Evolutionary conservation across 257 asterid species (phyloP), one percentile per base, ranked within the genome.

Genomic region (Ilex aquifolium): DNA sequence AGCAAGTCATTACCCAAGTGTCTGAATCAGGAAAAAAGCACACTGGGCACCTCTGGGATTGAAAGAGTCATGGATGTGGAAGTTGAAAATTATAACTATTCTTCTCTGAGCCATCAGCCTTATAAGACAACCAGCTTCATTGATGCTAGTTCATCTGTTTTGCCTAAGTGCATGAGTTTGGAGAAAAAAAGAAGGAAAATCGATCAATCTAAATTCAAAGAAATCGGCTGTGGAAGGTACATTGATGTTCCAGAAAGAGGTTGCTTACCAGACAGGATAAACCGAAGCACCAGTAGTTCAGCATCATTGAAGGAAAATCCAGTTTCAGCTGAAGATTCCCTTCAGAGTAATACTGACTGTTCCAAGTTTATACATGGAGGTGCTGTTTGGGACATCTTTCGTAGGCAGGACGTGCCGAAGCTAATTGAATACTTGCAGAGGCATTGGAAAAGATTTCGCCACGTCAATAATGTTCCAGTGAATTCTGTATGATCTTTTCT

Each of bases 381-480:
- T 67, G 85, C 85, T 57, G 72, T 76, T 55, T 79, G 85, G 85
- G 85, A 79, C 66, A 76, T 79, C 56, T 79, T 79, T 48, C 81
- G 82, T 39, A 66, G 84, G 44, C 79, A 79, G 74, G 84, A 79
- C 60, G 84, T 79, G 48, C 77, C 81, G 31, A 79, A 76, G 71
- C 52, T 79, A 56, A 69, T 70, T 16, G 70, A 74, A n/a, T 79
- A 79, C 75, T 70, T 79, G 63, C 58, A 49, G 60, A 79, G 57
- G 66, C 77, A 79, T 65, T 67, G 70, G 74, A 64, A 68, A 67
- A 79, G 76, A 67, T 76, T 79, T 67, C 66, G 61, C 17, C 79
- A 76, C 51, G 51, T 70, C 7, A 65, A 58, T 31, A 54, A 69
- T 44, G 61, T 59, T 64, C 77, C 81, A 10, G 70, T 70, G 62